Base-by-base conservation (phyloP, 257 asterid species). In the Nicotiana obtusifolia region DNA sequence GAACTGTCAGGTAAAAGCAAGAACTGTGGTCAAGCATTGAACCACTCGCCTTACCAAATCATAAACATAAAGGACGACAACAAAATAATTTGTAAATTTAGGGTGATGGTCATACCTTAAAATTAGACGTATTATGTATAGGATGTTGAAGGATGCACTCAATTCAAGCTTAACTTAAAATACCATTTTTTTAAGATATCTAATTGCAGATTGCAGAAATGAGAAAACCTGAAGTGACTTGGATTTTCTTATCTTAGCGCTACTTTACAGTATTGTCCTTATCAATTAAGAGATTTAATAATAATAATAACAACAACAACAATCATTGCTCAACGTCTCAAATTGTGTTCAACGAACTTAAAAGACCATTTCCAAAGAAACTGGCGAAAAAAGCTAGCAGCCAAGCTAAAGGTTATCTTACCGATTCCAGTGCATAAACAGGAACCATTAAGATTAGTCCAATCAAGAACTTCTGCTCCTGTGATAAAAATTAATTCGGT, bases 361-460 rank as follows among this genome's bases (percentile, higher is more conserved):
- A 73, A 73, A 24, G 4, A 16, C 5, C 52, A 64, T 52, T 60
- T 78, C 41, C 59, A 35, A 62, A 56, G 37, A 53, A 14, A 20
- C 33, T 15, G n/a, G 57, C 61, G 31, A 22, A 84, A 82, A 81
- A 65, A n/a, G 78, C 26, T 80, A 76, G 64, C 9, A 77, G 5
- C 59, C 81, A 77, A 83, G 67, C 49, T 20, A 44, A 49, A 62
- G 66, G 73, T 66, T 80, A 64, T 85, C 83, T 81, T 89, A 94
- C 97, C 95, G 98, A 95, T 88, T 94, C 97, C 77, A 94, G 88
- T 77, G 97, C 99, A 92, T 95, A 95, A 87, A 95, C 99, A 84
- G 99, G 99, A 86, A 95, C 98, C 97, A 95, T 95, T 33, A 95
- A 91, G 89, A 95, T 92, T 78, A 95, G 92, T 68, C 95, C 99